phyloP scores from a whole-genome alignment of 2,329 filamentous ascomycete genomes.

The Penicillium sp. region DNA sequence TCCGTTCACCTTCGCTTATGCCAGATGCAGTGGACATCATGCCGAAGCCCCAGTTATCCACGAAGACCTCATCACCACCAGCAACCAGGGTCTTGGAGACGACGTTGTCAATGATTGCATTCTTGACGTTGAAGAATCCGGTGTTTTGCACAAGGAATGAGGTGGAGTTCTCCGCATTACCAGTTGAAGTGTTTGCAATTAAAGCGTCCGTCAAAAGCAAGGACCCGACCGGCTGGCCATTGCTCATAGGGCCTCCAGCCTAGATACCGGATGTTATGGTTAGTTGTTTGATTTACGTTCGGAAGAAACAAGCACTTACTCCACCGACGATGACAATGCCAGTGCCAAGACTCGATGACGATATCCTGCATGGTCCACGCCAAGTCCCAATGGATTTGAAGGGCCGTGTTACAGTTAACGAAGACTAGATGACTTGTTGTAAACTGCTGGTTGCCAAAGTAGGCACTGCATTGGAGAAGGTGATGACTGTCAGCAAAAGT shows the following conservation, averaged over 20 bases:
- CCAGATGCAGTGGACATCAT: no score
- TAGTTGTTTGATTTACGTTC: no score
- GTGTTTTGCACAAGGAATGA: constrained; percentile 29
- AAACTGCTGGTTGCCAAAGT: constrained; percentile 67
- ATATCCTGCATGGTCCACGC: constrained; percentile 60
- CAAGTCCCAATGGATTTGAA: constrained; percentile 65
- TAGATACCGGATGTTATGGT: constrained; percentile 18
- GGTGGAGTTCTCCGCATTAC: constrained; percentile 33
- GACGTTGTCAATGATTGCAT: constrained; percentile 19
- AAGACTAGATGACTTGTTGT: constrained; percentile 62
- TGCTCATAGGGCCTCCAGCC: constrained; percentile 45
- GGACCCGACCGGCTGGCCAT: constrained; percentile 57
- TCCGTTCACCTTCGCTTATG: no score
- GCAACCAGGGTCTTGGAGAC: constrained; percentile 15
- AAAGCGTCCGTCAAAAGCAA: constrained; percentile 61
- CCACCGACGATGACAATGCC: constrained; percentile 54
- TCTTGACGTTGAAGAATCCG: constrained; percentile 25
- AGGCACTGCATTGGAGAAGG: no score
- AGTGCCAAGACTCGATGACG: constrained; percentile 57
- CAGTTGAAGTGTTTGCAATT: constrained; percentile 57
- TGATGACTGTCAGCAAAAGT: no score
- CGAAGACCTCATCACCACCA: constrained; percentile 25
- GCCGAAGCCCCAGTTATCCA: constrained; percentile 35
- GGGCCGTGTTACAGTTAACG: constrained; percentile 57
- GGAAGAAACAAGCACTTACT: no score